Conservation (phyloP, 768 basidiomycete genomes). For the Leucocoprinus leucothites region DNA sequence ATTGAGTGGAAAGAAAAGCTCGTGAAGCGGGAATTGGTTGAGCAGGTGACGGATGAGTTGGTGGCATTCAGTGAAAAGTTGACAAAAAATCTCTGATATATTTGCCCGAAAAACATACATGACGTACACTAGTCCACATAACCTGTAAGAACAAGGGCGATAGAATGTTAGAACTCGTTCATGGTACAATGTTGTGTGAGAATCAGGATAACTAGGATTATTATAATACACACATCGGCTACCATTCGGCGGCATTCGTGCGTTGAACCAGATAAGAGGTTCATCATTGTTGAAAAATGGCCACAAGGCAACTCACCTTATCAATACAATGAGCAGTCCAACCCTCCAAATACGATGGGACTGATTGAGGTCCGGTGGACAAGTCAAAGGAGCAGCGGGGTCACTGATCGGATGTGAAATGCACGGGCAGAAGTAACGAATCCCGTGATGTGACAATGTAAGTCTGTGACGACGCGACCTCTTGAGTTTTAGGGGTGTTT, state of each 20-base stretch:
- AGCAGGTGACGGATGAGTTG: slow-evolving; percentile 34
- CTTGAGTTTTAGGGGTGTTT: neutral
- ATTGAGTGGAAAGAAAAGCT: slow-evolving; percentile 29
- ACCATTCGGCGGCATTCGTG: slow-evolving; percentile 6
- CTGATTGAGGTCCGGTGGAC: too few relatives aligned
- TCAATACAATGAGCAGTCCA: neutral
- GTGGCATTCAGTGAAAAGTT: slow-evolving; percentile 17
- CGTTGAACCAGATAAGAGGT: neutral
- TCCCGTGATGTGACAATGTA: neutral
- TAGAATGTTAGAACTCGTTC: neutral
- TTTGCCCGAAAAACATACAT: neutral
- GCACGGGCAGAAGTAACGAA: neutral
- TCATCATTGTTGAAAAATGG: neutral
- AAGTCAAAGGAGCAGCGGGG: too few relatives aligned
- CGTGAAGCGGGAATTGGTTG: slow-evolving; percentile 31
- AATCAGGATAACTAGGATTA: slow-evolving; percentile 15
- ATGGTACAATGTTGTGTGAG: neutral
- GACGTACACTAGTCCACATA: neutral
- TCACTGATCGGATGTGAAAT: too few relatives aligned
- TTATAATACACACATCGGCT: slow-evolving; percentile 6
- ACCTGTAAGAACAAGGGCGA: neutral
- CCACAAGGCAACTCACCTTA: too few relatives aligned
- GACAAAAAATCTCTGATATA: neutral
- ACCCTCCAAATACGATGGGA: too few relatives aligned
- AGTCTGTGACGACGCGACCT: neutral